phyloP scores from a whole-genome alignment of 768 basidiomycete species.

The Lentinula aciculospora region DNA sequence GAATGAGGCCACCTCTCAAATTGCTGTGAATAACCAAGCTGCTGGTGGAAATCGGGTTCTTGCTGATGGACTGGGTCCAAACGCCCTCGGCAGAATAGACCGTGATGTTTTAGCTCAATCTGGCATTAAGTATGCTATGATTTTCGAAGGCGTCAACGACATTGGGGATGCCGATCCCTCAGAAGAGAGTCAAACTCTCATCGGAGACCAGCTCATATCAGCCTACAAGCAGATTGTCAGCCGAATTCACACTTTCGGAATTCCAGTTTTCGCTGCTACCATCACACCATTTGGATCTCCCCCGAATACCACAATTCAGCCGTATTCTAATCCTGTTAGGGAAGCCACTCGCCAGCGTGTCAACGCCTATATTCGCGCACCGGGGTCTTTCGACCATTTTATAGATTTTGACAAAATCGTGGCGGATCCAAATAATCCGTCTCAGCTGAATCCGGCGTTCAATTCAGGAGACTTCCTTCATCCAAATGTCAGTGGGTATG shows the following conservation, averaged over 20 bases:
- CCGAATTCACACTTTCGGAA: conserved; percentile 33
- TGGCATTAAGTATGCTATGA: conserved; percentile 39
- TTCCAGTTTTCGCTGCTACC: conserved; percentile 43
- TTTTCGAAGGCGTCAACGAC: conserved; percentile 53
- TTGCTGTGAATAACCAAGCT: conserved; percentile 44
- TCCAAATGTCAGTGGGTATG: conserved; percentile 40
- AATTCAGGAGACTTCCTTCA: conserved; percentile 45
- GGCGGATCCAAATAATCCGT: conserved; percentile 29
- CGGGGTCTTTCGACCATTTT: conserved; percentile 37
- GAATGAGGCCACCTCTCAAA: conserved; percentile 23
- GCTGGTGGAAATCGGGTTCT: conserved; percentile 50
- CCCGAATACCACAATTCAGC: conserved; percentile 24
- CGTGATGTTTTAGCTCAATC: conserved; percentile 44
- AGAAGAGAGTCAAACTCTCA: conserved; percentile 23
- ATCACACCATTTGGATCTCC: conserved; percentile 37
- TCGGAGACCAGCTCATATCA: conserved; percentile 25
- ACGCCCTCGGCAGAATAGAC: conserved; percentile 41
- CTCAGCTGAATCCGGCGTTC: conserved; percentile 29
- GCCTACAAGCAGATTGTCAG: conserved; percentile 41
- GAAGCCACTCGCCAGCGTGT: conserved; percentile 36
- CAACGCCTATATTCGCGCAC: conserved; percentile 37
- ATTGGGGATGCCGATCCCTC: conserved; percentile 35
- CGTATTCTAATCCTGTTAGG: conserved; percentile 31
- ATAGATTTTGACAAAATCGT: conserved; percentile 41
- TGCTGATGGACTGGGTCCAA: conserved; percentile 42